Conservation (phyloP, 148 eudicot species). For the Camellia japonica region DNA sequence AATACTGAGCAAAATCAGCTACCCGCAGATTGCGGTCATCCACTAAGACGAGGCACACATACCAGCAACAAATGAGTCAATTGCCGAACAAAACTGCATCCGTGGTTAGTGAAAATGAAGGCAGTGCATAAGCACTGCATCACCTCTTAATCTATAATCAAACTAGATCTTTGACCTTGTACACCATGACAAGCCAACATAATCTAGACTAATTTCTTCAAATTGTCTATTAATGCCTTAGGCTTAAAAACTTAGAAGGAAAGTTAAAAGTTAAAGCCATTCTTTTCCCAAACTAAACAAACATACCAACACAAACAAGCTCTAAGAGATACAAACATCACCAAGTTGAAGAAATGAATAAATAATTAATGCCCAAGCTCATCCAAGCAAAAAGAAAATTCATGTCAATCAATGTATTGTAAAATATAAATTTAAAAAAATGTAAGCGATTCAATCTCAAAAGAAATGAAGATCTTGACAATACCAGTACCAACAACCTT, state of each 20-base stretch:
- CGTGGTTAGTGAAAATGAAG: slow-evolving; percentile 77
- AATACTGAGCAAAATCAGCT: slow-evolving; percentile 99
- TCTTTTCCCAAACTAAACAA: slow-evolving; percentile 10
- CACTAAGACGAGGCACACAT: slow-evolving; percentile 99
- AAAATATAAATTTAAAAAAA: neutral
- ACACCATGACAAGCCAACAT: slow-evolving; percentile 18
- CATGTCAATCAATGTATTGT: neutral
- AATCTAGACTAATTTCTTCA: slow-evolving; percentile 10
- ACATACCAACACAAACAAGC: slow-evolving; percentile 1
- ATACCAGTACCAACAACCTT: slow-evolving; percentile 9
- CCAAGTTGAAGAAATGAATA: neutral
- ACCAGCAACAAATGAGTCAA: slow-evolving; percentile 99
- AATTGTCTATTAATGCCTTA: slow-evolving; percentile 4
- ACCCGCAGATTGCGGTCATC: slow-evolving; percentile 99
- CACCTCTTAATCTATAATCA: slow-evolving; percentile 64
- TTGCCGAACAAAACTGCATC: slow-evolving; percentile 96
- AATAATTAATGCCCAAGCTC: no score
- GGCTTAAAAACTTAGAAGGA: neutral
- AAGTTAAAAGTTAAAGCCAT: neutral
- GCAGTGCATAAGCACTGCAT: slow-evolving; percentile 81
- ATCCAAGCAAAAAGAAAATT: neutral
- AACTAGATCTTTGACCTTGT: slow-evolving; percentile 37
- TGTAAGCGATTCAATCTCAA: slow-evolving; percentile 7
- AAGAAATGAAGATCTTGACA: slow-evolving; percentile 1
- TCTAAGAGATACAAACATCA: neutral